These are phyloP conservation scores for Ramalina peruviana DNA, from an alignment of 495 filamentous ascomycete species.

Conservation along the genomic window DNA sequence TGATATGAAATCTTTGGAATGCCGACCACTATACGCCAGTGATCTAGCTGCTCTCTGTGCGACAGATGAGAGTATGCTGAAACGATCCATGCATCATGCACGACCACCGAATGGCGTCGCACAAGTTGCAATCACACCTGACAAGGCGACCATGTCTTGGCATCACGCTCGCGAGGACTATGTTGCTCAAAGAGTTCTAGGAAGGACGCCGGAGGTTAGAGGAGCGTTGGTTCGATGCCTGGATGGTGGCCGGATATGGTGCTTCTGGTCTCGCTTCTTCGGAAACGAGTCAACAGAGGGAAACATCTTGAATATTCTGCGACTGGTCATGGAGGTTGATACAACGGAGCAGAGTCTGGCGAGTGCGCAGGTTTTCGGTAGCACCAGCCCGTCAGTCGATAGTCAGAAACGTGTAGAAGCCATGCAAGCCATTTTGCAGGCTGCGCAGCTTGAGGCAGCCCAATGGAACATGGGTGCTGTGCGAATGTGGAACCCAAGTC, in stretches of 20 bases:
- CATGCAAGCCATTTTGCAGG: slow-evolving; percentile 28
- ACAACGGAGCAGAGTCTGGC: slow-evolving; percentile 21
- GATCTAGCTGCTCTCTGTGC: slow-evolving; percentile 44
- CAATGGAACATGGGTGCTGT: slow-evolving; percentile 46
- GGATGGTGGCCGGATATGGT: slow-evolving; percentile 50
- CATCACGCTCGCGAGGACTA: slow-evolving; percentile 81
- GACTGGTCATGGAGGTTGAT: slow-evolving; percentile 58
- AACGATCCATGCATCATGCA: slow-evolving; percentile 20
- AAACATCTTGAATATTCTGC: slow-evolving; percentile 66
- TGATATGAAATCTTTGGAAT: slow-evolving; percentile 1
- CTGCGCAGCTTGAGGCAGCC: slow-evolving; percentile 41
- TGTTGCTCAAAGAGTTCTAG: slow-evolving; percentile 42
- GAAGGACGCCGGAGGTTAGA: slow-evolving; percentile 42
- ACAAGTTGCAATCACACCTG: slow-evolving; percentile 57
- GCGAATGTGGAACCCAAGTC: slow-evolving; percentile 51
- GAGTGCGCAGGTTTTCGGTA: slow-evolving; percentile 12
- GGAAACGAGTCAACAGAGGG: slow-evolving; percentile 31
- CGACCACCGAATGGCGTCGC: slow-evolving; percentile 20
- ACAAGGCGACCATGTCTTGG: slow-evolving; percentile 64
- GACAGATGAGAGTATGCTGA: slow-evolving; percentile 39
- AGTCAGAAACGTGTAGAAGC: slow-evolving; percentile 17
- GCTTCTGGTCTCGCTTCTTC: slow-evolving; percentile 69
- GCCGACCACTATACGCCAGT: slow-evolving; percentile 26
- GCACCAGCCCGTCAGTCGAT: not conserved
- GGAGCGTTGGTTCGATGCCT: slow-evolving; percentile 48